Base-by-base conservation (phyloP, 768 basidiomycete genomes). In the Boletus rubropictus region DNA sequence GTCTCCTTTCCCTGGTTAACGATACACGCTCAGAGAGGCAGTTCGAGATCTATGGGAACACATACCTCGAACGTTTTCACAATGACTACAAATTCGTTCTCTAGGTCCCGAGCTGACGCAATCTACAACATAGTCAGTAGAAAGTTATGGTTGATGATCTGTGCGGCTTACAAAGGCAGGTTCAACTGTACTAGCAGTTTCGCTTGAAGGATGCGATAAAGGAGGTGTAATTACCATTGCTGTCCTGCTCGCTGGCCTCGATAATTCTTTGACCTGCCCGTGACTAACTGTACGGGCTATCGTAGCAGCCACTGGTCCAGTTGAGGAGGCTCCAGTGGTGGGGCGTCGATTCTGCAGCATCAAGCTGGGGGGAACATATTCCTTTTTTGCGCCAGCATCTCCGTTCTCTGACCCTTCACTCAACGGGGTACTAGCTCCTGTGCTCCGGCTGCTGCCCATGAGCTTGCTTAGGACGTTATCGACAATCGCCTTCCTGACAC, bases 1-100 rank as follows among this genome's bases (percentile, higher is more conserved):
- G 88, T 87, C 69, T 99, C 95, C 69, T 81, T 95, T n/a, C 95
- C 96, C 86, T 92, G 28, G 37, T 24, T n/a, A 36, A 42, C 14
- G 43, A 43, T 12, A 41, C 28, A 32, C 29, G 46, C 28, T 46
- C 42, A 54, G 44, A 36, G 35, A 9, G 27, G 4, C 12, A 29
- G 2, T 21, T 20, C 42, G n/a, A 15, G 20, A 34, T 41, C 18
- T 4, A 42, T 37, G 35, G 31, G 15, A 8, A n/a, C 24, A 57
- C 71, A 41, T 59, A 85, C 90, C 69, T 90, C 89, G 58, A 96
- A 98, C 27, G 75, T 69, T 44, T 86, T 85, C 17, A 75, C 62
- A 86, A 97, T 93, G 9, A 68, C 68, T 5, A 78, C 71, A 61
- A 97, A 92, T 62, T 97, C 92, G 45, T 75, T 77, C 62, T 93